These are phyloP conservation scores for Ambrosia trifida DNA, from an alignment of 129 eudicot genomes.

Conservation along the genomic window DNA sequence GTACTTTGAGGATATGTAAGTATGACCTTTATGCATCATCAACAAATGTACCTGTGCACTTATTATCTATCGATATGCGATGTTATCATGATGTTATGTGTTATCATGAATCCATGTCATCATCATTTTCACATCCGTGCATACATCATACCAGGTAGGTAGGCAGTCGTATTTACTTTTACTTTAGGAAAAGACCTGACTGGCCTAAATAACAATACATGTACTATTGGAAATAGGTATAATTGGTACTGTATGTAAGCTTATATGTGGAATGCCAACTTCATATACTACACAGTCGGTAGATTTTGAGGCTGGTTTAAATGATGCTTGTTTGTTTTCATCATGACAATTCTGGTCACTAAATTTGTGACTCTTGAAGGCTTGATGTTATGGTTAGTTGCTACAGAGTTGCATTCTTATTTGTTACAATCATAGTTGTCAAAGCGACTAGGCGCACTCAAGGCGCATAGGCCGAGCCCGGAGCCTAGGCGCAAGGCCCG, in stretches of 20 bases:
- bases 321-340: background rate
- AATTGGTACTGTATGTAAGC: slow-evolving; percentile 15
- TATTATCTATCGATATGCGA: background rate
- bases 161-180: background rate
- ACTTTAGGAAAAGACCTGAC: background rate
- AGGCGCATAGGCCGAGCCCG: too few species aligned
- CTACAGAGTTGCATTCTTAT: too few species aligned
- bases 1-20: slow-evolving; percentile 30
- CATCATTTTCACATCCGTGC: slow-evolving; percentile 30
- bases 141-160: background rate
- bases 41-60: slow-evolving; percentile 16
- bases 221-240: slow-evolving; percentile 13
- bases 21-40: slow-evolving; percentile 21
- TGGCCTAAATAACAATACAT: slow-evolving; percentile 4
- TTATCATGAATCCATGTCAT: slow-evolving; percentile 19
- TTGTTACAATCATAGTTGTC: too few species aligned
- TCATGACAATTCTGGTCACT: background rate
- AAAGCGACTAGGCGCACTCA: too few species aligned
- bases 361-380: too few species aligned
- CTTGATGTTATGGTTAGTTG: too few species aligned
- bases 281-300: background rate
- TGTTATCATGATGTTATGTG: slow-evolving; percentile 2
- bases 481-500: too few species aligned
- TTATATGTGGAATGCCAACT: slow-evolving; percentile 10
- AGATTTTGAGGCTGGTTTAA: background rate